Percentiles rank a stretch among this genome's conserved stretches.
Evolutionary conservation across 768 basidiomycete species (phyloP).

Genomic region (Asterophora lycoperdoides): DNA sequence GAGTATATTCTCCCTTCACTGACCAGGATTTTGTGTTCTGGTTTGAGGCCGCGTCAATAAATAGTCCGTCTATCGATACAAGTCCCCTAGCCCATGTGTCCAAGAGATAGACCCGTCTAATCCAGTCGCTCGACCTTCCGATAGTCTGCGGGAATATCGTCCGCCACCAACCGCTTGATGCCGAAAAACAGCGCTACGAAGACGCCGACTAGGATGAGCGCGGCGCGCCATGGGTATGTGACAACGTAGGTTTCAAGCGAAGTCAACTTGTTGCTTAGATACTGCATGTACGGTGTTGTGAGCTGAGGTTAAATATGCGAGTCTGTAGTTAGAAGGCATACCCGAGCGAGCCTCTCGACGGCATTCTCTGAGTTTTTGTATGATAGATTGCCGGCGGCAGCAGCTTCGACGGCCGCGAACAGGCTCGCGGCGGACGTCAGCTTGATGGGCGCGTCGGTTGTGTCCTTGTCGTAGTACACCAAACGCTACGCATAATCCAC

Average conservation of each 20-base stretch:
- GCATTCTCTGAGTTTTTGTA: constrained; percentile 67
- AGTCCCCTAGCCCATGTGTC: too few relatives aligned
- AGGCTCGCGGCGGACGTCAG: constrained; percentile 51
- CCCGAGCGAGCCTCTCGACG: constrained; percentile 63
- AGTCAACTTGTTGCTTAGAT: constrained; percentile 38
- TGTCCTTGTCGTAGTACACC: constrained; percentile 73
- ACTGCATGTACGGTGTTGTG: constrained; percentile 21
- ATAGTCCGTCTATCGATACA: too few relatives aligned
- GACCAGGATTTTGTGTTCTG: too few relatives aligned
- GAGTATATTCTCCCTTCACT: too few relatives aligned
- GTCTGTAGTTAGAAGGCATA: constrained; percentile 21
- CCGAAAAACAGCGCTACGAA: constrained; percentile 28
- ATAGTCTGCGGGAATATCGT: constrained; percentile 22
- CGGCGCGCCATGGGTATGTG: constrained; percentile 30
- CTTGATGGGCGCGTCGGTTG: constrained; percentile 47
- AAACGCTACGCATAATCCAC: constrained; percentile 41
- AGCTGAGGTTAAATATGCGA: background rate
- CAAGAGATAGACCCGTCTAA: constrained; percentile 10
- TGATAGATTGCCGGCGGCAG: constrained; percentile 43
- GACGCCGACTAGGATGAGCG: constrained; percentile 26
- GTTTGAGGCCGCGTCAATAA: too few relatives aligned
- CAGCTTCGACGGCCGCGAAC: constrained; percentile 67
- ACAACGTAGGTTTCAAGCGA: constrained; percentile 33
- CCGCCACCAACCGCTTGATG: constrained; percentile 21
- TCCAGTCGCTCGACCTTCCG: constrained; percentile 29